Evolutionary conservation across 305 asterid species (phyloP).

Genomic region (Ajuga reptans): DNA sequence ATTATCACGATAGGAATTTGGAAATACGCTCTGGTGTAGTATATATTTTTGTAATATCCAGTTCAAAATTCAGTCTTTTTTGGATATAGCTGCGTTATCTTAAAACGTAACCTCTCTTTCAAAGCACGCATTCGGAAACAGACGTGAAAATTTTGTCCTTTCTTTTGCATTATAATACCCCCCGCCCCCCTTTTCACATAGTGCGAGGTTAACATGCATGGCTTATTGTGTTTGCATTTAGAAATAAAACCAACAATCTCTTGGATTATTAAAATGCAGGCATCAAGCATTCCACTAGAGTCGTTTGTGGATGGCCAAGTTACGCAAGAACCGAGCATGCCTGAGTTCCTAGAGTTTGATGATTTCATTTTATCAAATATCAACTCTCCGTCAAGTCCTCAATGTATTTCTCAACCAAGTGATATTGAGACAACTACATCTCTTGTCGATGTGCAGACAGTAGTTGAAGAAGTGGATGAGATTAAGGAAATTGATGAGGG

Average conservation of each 20-base stretch:
- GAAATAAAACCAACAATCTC: neutral
- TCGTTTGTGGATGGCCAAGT: conserved; percentile 27
- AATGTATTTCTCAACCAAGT: conserved; percentile 34
- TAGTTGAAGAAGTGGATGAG: conserved; percentile 48
- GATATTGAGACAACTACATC: conserved; percentile 36
- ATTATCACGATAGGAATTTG: no score
- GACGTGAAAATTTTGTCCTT: no score
- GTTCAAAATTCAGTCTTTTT: no score
- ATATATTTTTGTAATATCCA: no score
- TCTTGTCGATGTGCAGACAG: conserved; percentile 35
- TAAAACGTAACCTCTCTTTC: no score
- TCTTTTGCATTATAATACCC: neutral
- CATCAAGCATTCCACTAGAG: conserved; percentile 26
- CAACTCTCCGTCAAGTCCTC: conserved; percentile 46
- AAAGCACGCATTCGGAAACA: no score
- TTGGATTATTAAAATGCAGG: conserved; percentile 40
- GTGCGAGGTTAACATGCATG: neutral
- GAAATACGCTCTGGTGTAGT: no score
- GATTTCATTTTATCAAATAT: conserved; percentile 22
- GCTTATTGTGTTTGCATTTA: no score
- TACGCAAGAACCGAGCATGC: conserved; percentile 24
- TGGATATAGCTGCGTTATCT: no score
- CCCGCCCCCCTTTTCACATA: no score
- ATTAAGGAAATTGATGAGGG: conserved; percentile 65
- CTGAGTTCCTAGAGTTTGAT: conserved; percentile 39